Percentiles rank a stretch among this genome's conserved stretches.
These are phyloP conservation scores for Avena atlantica DNA, from an alignment of 176 grass and related monocot genomes.

Conservation along the genomic window DNA sequence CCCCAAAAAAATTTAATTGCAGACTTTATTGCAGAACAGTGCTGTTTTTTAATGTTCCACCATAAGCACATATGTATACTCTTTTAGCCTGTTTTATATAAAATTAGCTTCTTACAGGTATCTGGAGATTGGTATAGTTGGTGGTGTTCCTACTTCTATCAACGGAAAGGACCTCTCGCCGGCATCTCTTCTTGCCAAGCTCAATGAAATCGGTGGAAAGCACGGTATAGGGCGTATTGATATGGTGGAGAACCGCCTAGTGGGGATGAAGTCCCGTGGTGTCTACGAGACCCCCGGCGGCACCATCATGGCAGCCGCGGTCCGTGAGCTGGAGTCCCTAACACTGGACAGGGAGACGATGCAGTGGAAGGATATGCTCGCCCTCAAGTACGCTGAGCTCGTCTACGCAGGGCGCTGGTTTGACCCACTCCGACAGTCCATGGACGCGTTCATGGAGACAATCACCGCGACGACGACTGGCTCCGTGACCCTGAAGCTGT, in stretches of 20 bases:
- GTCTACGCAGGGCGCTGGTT: conserved; percentile 95
- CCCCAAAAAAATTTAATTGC: conserved; percentile 12
- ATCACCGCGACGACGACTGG: conserved; percentile 69
- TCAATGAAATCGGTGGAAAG: conserved; percentile 83
- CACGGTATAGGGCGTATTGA: conserved; percentile 84
- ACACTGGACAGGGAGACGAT: conserved; percentile 76
- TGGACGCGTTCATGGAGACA: conserved; percentile 79
- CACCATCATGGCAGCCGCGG: conserved; percentile 78
- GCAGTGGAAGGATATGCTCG: conserved; percentile 75
- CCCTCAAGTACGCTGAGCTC: conserved; percentile 85
- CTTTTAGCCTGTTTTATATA: conserved; percentile 28
- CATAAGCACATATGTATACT: background rate
- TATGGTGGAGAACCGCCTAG: conserved; percentile 91
- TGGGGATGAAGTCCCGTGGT: conserved; percentile 96
- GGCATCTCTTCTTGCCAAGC: conserved; percentile 73
- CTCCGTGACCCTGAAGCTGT: conserved; percentile 72
- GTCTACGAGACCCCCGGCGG: conserved; percentile 93
- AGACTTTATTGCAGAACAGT: background rate
- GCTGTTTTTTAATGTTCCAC: background rate
- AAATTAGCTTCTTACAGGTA: conserved; percentile 56
- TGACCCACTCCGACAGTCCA: conserved; percentile 64
- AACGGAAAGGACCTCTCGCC: conserved; percentile 75
- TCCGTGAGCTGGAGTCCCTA: conserved; percentile 78
- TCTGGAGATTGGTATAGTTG: conserved; percentile 76
- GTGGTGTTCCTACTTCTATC: conserved; percentile 83